Base-by-base conservation (phyloP, 306 rosid species). In the Quercus cerris region DNA sequence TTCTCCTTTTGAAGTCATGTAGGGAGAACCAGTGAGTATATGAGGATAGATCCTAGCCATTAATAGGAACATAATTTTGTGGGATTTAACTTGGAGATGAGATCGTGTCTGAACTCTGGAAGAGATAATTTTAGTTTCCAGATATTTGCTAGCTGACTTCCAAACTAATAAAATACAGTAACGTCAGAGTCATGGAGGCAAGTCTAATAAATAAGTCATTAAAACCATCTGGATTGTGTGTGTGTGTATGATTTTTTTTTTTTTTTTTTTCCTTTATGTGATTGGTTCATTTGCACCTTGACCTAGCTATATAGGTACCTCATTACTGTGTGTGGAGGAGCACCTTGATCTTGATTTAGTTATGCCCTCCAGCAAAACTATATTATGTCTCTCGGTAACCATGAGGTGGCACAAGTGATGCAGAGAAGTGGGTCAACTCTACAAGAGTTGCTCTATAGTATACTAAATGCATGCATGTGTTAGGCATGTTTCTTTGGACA, bases 11-110 rank as follows among this genome's bases (percentile, higher is more conserved):
- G 82, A 69, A 15, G 70, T 73, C 20, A 67, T 56, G 23, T 56
- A 61, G 4, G 86, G 18, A 15, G 88, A 78, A 8, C 71, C 71
- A 68, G 75, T 28, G 27, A 62, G 20, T 33, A 74, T 59, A 27
- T 76, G 82, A 56, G 96, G 91, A 61, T 86, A 70, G 66, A 91
- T 74, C 78, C 80, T 89, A 3, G 86, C 83, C 93, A 78, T 86
- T 78, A 67, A 33, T 18, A 30, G 51, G 49, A 31, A 22, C 51
- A 31, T 66, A 8, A 10, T 67, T 67, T 67, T 33, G 51, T 30
- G 71, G 3, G 8, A 46, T 19, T 18, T 18, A 23, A 46, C 9
- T 31, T 7, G 8, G 71, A 33, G 51, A 67, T 63, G 10, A 27
- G 71, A 33, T 63, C n/a, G 15, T 33, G 13, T 35, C 33, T 28